Evolutionary conservation across 805 yeast species (phyloP).

Genomic region (Ascoidea tarda): DNA sequence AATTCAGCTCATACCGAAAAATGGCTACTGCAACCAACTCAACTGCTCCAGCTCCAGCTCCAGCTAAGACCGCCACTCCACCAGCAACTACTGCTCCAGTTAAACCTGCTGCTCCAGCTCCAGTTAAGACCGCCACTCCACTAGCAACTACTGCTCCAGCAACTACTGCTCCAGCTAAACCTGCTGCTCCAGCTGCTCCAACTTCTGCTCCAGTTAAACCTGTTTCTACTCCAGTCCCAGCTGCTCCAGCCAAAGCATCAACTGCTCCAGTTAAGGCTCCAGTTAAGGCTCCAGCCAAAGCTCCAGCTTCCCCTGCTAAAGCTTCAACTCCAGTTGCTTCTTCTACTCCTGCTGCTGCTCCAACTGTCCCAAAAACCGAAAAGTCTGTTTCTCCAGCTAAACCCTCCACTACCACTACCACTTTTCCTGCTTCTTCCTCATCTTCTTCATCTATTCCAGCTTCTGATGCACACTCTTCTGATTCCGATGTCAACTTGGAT

Average conservation of each 20-base stretch:
- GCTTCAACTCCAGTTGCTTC: neutral
- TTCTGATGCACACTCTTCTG: neutral
- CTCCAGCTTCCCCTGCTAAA: neutral
- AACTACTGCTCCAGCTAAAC: neutral
- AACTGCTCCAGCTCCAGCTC: neutral
- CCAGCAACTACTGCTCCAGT: neutral
- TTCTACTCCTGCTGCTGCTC: neutral
- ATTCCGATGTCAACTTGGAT: slow-evolving; percentile 9
- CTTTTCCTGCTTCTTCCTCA: neutral
- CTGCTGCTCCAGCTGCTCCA: neutral
- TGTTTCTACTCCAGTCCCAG: neutral
- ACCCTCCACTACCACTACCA: neutral
- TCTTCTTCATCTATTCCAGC: neutral
- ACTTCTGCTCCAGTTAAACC: neutral
- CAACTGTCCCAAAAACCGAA: neutral
- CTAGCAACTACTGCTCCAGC: neutral
- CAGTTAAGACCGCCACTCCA: neutral
- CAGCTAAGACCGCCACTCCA: neutral
- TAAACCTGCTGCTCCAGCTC: neutral
- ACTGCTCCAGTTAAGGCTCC: neutral
- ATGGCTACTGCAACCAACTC: neutral
- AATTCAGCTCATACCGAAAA: no score
- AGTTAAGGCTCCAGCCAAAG: neutral
- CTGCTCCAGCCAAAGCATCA: neutral
- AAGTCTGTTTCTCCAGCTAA: neutral